Evolutionary conservation across 352 stramenopile genomes (phyloP).

Genomic region (Peronospora belbahrii): DNA sequence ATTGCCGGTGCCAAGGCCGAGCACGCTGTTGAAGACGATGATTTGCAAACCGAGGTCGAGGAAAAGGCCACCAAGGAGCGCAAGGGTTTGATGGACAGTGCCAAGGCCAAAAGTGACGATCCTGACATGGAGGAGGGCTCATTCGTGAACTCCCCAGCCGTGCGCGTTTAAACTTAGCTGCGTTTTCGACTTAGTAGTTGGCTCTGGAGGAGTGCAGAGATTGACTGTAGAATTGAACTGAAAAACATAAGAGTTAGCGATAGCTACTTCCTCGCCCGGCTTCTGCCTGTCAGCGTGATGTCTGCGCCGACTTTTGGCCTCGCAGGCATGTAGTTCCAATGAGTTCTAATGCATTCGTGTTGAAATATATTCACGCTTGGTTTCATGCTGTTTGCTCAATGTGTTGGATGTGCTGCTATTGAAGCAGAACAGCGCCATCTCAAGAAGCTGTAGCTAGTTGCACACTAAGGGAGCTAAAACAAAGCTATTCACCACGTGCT

Average conservation of each 20-base stretch:
- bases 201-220: constrained; percentile 22
- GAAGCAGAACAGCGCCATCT: too few relatives aligned
- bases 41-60: constrained; percentile 37
- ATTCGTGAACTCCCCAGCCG: constrained; percentile 78
- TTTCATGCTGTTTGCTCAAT: constrained; percentile 11
- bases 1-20: constrained; percentile 79
- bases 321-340: constrained; percentile 22
- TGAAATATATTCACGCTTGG: constrained; percentile 33
- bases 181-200: constrained; percentile 23
- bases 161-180: constrained; percentile 50
- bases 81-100: constrained; percentile 62
- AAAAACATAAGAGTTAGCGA: constrained; percentile 19
- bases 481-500: too few relatives aligned
- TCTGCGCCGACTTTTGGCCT: constrained; percentile 10
- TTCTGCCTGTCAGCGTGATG: constrained; percentile 24
- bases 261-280: constrained; percentile 26
- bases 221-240: constrained; percentile 34
- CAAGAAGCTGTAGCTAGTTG: too few relatives aligned
- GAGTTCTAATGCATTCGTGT: constrained; percentile 35
- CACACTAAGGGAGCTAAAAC: too few relatives aligned
- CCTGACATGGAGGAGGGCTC: constrained; percentile 64
- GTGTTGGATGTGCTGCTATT: too few relatives aligned
- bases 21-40: constrained; percentile 60
- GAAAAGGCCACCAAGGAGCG: constrained; percentile 55
- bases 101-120: constrained; percentile 55